Percentiles rank a stretch among this genome's conserved stretches.
Evolutionary conservation across 805 yeast species (phyloP).

Genomic region (Kodamaea jinghongensis): DNA sequence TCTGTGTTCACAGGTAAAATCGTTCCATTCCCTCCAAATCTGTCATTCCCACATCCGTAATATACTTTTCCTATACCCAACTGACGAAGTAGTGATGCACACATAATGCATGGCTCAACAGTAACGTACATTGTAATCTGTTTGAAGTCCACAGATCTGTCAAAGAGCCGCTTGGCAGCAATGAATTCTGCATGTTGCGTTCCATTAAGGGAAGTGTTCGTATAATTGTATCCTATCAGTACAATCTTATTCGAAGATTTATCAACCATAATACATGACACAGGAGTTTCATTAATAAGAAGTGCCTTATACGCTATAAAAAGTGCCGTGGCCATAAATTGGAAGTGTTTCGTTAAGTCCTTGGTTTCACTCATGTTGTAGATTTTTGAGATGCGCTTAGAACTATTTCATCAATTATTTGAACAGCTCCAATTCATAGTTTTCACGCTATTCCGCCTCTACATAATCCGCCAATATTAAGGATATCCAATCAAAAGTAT

Average conservation of each 20-base stretch:
- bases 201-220: constrained; percentile 82
- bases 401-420: too few species aligned
- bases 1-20: constrained; percentile 52
- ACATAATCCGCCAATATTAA: too few species aligned
- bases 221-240: constrained; percentile 79
- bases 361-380: background rate
- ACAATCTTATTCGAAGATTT: constrained; percentile 46
- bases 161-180: constrained; percentile 53
- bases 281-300: constrained; percentile 73
- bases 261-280: constrained; percentile 64
- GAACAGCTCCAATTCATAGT: too few species aligned
- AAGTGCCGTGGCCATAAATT: constrained; percentile 52
- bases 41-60: constrained; percentile 91
- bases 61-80: constrained; percentile 68
- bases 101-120: constrained; percentile 98
- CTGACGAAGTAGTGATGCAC: constrained; percentile 89
- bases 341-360: constrained; percentile 21
- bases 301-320: constrained; percentile 64
- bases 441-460: too few species aligned
- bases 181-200: constrained; percentile 91
- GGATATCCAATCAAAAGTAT: too few species aligned
- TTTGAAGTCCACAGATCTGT: constrained; percentile 30
- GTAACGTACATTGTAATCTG: constrained; percentile 81
- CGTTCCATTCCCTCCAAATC: constrained; percentile 96
- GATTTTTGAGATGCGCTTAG: too few species aligned